A percentile compares a stretch with the other conserved stretches of the same genome.
These are phyloP conservation scores for Flammula alnicola DNA, from an alignment of 1,284 basidiomycete genomes.

Conservation along the genomic window DNA sequence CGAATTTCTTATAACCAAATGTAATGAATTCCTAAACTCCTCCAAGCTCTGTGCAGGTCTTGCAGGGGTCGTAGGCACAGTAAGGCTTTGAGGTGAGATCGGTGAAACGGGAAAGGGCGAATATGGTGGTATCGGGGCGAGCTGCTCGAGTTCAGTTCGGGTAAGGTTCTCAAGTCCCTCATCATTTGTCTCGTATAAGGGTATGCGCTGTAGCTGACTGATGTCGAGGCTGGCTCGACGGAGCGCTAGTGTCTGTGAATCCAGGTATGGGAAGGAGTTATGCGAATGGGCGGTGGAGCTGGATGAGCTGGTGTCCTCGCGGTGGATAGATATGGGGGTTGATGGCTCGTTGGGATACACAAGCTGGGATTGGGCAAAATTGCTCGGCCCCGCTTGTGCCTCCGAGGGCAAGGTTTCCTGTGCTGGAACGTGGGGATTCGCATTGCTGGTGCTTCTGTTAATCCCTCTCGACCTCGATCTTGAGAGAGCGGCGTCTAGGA, in stretches of 20 bases:
- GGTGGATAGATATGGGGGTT: background rate
- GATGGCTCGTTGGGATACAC: constrained; percentile 1
- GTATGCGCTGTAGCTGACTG: constrained; percentile 17
- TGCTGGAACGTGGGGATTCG: no score
- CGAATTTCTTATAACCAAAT: constrained; percentile 31
- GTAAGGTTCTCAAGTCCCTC: constrained; percentile 21
- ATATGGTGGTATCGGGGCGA: constrained; percentile 41
- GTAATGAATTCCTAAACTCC: constrained; percentile 43
- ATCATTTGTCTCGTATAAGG: constrained; percentile 22
- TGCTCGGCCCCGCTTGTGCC: background rate
- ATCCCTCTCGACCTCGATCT: constrained; percentile 6
- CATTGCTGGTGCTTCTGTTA: constrained; percentile 4
- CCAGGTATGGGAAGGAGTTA: constrained; percentile 7
- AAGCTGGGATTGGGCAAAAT: background rate
- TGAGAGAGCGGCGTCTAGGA: no score
- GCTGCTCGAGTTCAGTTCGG: constrained; percentile 3
- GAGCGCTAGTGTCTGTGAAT: constrained; percentile 9
- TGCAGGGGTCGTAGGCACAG: constrained; percentile 7
- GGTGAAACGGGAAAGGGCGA: constrained; percentile 29
- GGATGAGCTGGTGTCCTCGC: constrained; percentile 7
- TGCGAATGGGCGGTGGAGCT: background rate
- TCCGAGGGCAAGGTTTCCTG: background rate
- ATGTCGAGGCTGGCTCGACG: constrained; percentile 43
- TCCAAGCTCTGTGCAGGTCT: constrained; percentile 43
- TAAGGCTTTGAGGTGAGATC: constrained; percentile 2